Percentiles rank a stretch among this genome's conserved stretches.
These are phyloP conservation scores for Sporothrix pallida DNA, from an alignment of 2,329 filamentous ascomycete genomes.

Conservation along the genomic window DNA sequence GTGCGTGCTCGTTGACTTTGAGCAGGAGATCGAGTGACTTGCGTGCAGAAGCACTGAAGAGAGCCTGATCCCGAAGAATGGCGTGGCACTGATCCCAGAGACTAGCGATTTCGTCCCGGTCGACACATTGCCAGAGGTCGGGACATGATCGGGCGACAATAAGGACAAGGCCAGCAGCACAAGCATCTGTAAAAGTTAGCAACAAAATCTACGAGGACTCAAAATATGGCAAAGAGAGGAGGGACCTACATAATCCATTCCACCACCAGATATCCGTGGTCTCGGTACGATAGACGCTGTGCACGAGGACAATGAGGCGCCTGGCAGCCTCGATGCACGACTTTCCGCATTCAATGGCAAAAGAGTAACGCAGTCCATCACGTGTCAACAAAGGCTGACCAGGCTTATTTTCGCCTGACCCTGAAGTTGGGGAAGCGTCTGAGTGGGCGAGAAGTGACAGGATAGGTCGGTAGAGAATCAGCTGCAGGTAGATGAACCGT, in stretches of 20 bases:
- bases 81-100: conserved; percentile 34
- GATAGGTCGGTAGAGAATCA: conserved; percentile 33
- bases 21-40: conserved; percentile 34
- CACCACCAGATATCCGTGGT: conserved; percentile 34
- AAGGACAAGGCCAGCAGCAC: conserved; percentile 34
- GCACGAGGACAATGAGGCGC: conserved; percentile 30
- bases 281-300: conserved; percentile 30
- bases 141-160: conserved; percentile 34
- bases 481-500: conserved; percentile 31
- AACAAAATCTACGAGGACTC: too few relatives aligned
- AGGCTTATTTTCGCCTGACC: background rate
- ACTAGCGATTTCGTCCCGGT: conserved; percentile 23
- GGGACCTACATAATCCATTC: conserved; percentile 32
- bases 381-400: conserved; percentile 18
- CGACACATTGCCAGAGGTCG: conserved; percentile 31
- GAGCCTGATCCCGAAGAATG: conserved; percentile 32
- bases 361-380: conserved; percentile 32
- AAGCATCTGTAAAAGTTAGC: conserved; percentile 26
- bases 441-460: conserved; percentile 29
- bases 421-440: background rate
- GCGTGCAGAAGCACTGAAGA: conserved; percentile 31
- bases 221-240: too few relatives aligned
- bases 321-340: conserved; percentile 33
- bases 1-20: conserved; percentile 32
- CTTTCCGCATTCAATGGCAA: conserved; percentile 33